Conservation (phyloP, 192 early-diverging fungal species). For the Coemansia sp. region DNA sequence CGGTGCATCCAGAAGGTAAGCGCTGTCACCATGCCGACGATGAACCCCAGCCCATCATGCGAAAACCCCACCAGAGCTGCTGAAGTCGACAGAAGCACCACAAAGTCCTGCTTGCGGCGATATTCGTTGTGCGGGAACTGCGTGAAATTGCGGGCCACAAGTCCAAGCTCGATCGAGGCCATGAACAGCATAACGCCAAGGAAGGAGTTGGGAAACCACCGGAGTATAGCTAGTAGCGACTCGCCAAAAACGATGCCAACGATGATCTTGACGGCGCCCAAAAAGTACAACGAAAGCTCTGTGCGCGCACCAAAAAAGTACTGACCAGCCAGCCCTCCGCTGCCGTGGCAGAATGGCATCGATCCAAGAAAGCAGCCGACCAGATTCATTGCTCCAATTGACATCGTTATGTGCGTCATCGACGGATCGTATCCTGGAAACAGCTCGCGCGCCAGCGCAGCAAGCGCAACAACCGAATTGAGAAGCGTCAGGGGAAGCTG, state of each 20-base stretch:
- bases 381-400: conserved; percentile 78
- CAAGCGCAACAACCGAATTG: conserved; percentile 83
- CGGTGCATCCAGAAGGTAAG: conserved; percentile 52
- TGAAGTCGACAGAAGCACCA: conserved; percentile 70
- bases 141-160: conserved; percentile 56
- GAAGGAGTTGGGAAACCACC: conserved; percentile 71
- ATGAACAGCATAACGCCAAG: conserved; percentile 88
- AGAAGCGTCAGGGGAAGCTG: conserved; percentile 84
- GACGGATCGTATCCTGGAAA: conserved; percentile 65
- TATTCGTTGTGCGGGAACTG: conserved; percentile 34
- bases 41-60: conserved; percentile 82
- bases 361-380: conserved; percentile 76
- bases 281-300: conserved; percentile 71
- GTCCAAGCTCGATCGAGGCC: conserved; percentile 73
- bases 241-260: conserved; percentile 81
- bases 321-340: conserved; percentile 92
- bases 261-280: conserved; percentile 76
- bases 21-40: conserved; percentile 61
- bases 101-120: conserved; percentile 57
- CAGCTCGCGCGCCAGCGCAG: conserved; percentile 74
- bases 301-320: conserved; percentile 90
- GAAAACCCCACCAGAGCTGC: conserved; percentile 69
- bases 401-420: conserved; percentile 56
- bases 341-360: conserved; percentile 79
- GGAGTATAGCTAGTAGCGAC: conserved; percentile 70